Evolutionary conservation across 2,329 filamentous ascomycete species (phyloP).

Genomic region (Exophiala lecanii-corni): DNA sequence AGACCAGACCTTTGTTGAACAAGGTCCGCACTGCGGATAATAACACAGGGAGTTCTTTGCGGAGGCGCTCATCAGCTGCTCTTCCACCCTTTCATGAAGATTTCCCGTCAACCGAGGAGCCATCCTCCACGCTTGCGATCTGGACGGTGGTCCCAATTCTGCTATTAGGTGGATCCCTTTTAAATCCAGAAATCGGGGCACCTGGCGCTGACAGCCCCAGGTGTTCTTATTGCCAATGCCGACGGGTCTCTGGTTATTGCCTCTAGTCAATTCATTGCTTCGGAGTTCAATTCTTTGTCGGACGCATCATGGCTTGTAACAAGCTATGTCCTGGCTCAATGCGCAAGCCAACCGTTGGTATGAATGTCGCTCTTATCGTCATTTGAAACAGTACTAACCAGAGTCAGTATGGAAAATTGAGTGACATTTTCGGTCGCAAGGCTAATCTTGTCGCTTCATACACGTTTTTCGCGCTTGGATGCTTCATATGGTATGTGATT

Average conservation of each 20-base stretch:
- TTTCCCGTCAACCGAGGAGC: conserved; percentile 1
- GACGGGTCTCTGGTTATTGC: conserved; percentile 64
- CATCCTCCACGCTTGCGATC: conserved; percentile 7
- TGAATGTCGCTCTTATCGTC: background rate
- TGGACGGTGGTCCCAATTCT: conserved; percentile 10
- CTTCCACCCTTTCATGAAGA: conserved; percentile 1
- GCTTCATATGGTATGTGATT: conserved; percentile 49
- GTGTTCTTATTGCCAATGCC: conserved; percentile 63
- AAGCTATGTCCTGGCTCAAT: conserved; percentile 41
- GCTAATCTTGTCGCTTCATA: conserved; percentile 37
- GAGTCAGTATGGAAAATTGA: conserved; percentile 57
- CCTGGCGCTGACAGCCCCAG: no score
- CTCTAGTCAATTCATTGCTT: conserved; percentile 53
- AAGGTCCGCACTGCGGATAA: no score
- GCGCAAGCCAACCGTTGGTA: no score
- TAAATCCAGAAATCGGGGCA: no score
- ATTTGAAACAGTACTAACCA: conserved; percentile 28
- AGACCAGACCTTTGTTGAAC: no score
- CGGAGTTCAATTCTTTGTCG: conserved; percentile 41
- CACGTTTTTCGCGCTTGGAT: conserved; percentile 40
- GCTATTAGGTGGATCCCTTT: conserved; percentile 1
- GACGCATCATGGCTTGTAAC: conserved; percentile 43
- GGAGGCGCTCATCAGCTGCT: no score
- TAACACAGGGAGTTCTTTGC: no score
- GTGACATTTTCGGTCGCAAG: conserved; percentile 44